phyloP scores from a whole-genome alignment of 805 yeast species.

The Kuraishia floccosa region DNA sequence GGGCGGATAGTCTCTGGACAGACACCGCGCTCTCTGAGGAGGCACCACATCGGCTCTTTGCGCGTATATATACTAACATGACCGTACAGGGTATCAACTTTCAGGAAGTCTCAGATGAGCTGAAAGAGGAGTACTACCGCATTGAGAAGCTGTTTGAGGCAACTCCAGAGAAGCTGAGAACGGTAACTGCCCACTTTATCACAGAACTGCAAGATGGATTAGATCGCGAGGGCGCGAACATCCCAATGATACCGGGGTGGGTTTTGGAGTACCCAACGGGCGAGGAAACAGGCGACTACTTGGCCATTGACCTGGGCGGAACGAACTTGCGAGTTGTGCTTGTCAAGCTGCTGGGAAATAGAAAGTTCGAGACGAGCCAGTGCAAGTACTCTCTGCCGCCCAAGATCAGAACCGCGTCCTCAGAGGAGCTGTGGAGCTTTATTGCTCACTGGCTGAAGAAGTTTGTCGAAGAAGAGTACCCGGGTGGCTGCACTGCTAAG shows the following conservation, averaged over 20 bases:
- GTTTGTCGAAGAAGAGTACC: constrained; percentile 57
- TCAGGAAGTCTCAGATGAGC: constrained; percentile 55
- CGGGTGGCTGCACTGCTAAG: constrained; percentile 43
- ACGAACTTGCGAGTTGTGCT: constrained; percentile 90
- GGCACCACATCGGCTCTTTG: too few species aligned
- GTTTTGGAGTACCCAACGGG: constrained; percentile 92
- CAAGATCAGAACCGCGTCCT: constrained; percentile 63
- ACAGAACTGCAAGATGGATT: constrained; percentile 76
- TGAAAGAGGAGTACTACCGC: constrained; percentile 44
- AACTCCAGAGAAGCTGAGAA: constrained; percentile 43
- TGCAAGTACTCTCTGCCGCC: constrained; percentile 76
- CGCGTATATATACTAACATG: too few species aligned
- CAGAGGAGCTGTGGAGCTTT: constrained; percentile 75
- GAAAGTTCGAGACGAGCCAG: constrained; percentile 78
- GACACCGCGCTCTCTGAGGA: too few species aligned
- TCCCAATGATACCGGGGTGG: constrained; percentile 98
- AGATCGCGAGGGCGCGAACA: constrained; percentile 60
- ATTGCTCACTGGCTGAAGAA: constrained; percentile 71
- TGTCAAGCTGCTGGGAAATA: constrained; percentile 73
- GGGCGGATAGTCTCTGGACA: too few species aligned
- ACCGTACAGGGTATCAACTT: too few species aligned
- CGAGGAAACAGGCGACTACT: constrained; percentile 74
- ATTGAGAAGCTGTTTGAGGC: constrained; percentile 57
- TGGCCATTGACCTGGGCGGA: constrained; percentile 96
- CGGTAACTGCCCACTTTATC: constrained; percentile 67